phyloP scores from a whole-genome alignment of 2,329 filamentous ascomycete genomes.

The Trichophyton equinum region DNA sequence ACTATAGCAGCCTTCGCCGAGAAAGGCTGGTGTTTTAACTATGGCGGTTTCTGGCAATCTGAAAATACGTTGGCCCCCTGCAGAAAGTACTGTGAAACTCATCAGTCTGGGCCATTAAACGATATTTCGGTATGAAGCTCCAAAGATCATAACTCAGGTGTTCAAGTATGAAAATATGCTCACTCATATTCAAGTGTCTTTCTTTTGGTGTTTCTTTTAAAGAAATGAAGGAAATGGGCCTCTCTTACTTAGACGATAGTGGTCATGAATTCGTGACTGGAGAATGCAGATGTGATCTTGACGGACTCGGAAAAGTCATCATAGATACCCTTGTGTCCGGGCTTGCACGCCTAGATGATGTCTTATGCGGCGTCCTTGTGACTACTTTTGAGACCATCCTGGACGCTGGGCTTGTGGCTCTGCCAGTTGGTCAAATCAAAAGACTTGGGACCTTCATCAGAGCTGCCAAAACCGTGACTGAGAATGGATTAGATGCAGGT shows the following conservation, averaged over 20 bases:
- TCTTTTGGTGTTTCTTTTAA: background rate
- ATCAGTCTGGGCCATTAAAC: background rate
- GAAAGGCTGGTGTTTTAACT: background rate
- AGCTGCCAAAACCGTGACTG: constrained; percentile 1
- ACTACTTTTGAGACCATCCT: background rate
- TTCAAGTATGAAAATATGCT: background rate
- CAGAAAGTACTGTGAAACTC: background rate
- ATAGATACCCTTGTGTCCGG: background rate
- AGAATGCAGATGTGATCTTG: background rate
- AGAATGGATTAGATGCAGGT: background rate
- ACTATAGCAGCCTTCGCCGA: background rate
- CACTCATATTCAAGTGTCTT: background rate
- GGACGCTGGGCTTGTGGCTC: background rate
- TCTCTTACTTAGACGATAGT: background rate
- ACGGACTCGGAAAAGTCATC: background rate
- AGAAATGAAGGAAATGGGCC: background rate
- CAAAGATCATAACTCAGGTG: background rate
- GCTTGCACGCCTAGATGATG: background rate
- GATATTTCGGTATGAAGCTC: background rate
- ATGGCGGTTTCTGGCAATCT: background rate
- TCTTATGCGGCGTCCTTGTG: background rate
- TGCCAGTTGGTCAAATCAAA: background rate
- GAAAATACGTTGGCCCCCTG: background rate
- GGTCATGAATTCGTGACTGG: background rate
- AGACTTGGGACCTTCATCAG: background rate